Conservation (phyloP, 2,329 filamentous ascomycete species). For the Drechslerella stenobrocha region DNA sequence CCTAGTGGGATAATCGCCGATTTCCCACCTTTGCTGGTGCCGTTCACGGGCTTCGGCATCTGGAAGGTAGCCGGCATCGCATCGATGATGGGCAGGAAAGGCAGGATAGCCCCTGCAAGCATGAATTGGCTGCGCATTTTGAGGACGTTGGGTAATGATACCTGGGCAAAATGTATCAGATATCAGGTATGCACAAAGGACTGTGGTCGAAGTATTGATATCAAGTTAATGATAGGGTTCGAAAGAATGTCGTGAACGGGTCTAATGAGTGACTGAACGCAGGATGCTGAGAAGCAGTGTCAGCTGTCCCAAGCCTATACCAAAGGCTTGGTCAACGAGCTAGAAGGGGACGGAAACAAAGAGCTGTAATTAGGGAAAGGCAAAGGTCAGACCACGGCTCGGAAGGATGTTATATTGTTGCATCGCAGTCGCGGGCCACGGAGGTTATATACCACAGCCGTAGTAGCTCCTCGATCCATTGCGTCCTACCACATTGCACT, state of each 20-base stretch:
- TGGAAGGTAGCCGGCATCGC: background rate
- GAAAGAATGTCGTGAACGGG: background rate
- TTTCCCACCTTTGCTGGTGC: background rate
- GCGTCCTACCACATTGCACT: background rate
- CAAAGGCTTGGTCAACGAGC: too few relatives aligned
- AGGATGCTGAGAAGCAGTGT: slow-evolving; percentile 1
- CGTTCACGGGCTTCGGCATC: background rate
- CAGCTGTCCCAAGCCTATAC: background rate
- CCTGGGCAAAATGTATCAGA: too few relatives aligned
- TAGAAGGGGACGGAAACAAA: too few relatives aligned
- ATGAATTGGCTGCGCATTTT: slow-evolving; percentile 2
- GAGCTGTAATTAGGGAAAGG: background rate
- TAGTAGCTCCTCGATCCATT: slow-evolving; percentile 21
- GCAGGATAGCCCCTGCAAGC: background rate
- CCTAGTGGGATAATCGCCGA: background rate
- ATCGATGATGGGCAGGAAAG: background rate
- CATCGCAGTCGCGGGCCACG: slow-evolving; percentile 2
- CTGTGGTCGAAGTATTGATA: too few relatives aligned
- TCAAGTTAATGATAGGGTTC: too few relatives aligned
- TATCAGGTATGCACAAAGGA: too few relatives aligned
- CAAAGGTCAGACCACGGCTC: background rate
- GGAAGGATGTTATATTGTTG: slow-evolving; percentile 6
- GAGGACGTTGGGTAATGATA: background rate
- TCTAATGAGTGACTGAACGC: background rate
- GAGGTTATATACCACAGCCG: slow-evolving; percentile 29